Evolutionary conservation across 495 filamentous ascomycete genomes (phyloP).

Genomic region (Talaromyces thailandensis): DNA sequence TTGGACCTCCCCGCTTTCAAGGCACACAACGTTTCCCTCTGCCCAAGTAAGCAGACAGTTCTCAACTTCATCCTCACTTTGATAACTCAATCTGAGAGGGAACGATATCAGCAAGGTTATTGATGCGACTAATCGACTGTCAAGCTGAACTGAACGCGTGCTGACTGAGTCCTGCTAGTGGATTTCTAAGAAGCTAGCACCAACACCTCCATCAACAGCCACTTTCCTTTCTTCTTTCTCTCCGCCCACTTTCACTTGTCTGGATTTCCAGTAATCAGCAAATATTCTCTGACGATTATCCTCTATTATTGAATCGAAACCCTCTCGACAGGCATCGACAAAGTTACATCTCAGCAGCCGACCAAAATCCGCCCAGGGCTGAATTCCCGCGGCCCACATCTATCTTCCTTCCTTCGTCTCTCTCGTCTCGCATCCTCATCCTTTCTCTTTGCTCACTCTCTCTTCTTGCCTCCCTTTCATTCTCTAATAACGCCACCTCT

Average conservation of each 20-base stretch:
- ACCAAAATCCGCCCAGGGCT: constrained; percentile 1
- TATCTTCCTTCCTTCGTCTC: constrained; percentile 12
- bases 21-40: not conserved
- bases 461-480: constrained; percentile 7
- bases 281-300: not conserved
- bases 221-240: not conserved
- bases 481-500: constrained; percentile 9
- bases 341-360: not conserved
- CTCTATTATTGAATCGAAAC: not conserved
- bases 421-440: constrained; percentile 6
- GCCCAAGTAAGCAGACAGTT: not conserved
- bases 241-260: not conserved
- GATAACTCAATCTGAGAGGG: not conserved
- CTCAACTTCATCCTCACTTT: not conserved
- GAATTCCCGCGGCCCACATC: constrained; percentile 3
- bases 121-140: not conserved
- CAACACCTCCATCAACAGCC: not conserved
- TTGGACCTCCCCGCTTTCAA: not conserved
- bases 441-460: constrained; percentile 6
- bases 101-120: not conserved
- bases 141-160: not conserved
- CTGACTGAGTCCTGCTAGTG: not conserved
- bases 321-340: not conserved
- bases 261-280: not conserved
- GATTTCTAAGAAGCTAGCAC: not conserved